Evolutionary conservation across 2,329 filamentous ascomycete species (phyloP).

Genomic region (Aspergillus japonicus): DNA sequence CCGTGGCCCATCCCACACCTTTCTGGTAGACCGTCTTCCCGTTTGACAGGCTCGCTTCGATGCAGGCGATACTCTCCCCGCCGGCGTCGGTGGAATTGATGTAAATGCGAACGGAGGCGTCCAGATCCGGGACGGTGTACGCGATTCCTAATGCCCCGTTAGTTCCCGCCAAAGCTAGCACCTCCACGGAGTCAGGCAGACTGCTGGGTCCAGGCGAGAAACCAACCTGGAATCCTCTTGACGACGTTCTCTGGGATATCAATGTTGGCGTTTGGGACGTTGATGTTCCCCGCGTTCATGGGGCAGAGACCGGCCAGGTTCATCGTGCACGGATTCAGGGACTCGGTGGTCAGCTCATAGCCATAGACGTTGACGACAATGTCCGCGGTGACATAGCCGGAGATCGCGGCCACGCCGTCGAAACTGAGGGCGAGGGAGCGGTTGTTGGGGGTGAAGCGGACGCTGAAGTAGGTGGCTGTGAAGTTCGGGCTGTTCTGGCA

Average conservation of each 20-base stretch:
- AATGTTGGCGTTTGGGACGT: neutral
- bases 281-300: constrained; percentile 6
- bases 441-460: constrained; percentile 64
- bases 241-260: neutral
- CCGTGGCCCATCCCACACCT: constrained; percentile 85
- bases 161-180: neutral
- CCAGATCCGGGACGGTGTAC: constrained; percentile 85
- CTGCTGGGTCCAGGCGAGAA: neutral
- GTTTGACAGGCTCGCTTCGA: constrained; percentile 84
- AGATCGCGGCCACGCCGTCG: constrained; percentile 76
- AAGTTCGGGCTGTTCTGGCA: constrained; percentile 83
- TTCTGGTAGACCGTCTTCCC: constrained; percentile 86
- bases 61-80: constrained; percentile 70
- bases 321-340: constrained; percentile 7
- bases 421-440: constrained; percentile 70
- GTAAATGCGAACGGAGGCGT: constrained; percentile 76
- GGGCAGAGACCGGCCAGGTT: constrained; percentile 7
- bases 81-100: constrained; percentile 69
- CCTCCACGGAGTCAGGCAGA: too few species aligned
- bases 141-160: constrained; percentile 59
- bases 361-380: constrained; percentile 45
- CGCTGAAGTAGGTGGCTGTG: constrained; percentile 82
- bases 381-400: constrained; percentile 77
- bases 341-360: constrained; percentile 3
- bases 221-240: constrained; percentile 2